Evolutionary conservation across 2,329 filamentous ascomycete species (phyloP), one percentile per base, ranked within the genome.

Genomic region (Aspergillus unguis): DNA sequence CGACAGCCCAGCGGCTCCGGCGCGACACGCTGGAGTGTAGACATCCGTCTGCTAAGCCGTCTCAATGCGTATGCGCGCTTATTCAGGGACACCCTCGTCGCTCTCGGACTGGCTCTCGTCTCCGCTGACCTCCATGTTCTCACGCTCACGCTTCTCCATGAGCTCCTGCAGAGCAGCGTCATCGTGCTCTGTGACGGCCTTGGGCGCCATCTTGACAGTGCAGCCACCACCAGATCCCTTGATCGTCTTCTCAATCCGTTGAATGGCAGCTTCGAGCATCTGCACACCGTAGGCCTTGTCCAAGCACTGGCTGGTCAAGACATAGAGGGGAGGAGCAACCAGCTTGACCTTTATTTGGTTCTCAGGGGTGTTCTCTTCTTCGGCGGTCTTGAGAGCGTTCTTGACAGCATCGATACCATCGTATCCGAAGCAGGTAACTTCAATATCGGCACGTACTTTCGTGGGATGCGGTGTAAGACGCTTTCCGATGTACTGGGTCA

Each of bases 401-500:
- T 99, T 99, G 74, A 99, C 90, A 38, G 95, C 94, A 69, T 99
- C 94, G 77, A 99, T 99, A 62, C 94, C 94, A 65, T 97, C 94
- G 72, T 97, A 99, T 58, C 89, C 88, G 77, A 90, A 92, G 79
- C 90, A 96, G 56, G 88, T 95, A 62, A 96, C 91, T 72, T 99
- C 94, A 53, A 99, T 90, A 74, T 99, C 94, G 62, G 95, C 92
- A 70, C 95, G 91, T 60, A 99, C 91, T 79, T 99, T 99, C 64
- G 92, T 97, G n/a, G 94, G 94, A 75, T 96, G 92, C 35, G 94
- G 94, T 55, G 92, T 99, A 62, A 99, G 81, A 67, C 92, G 87
- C 83, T 97, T 99, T 80, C 88, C 85, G 73, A 99, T 99, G 77
- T 99, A 99, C 60, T 85, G 86, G 78, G 91, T 88, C 60, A 99